These are phyloP conservation scores for Petasospora fabianii DNA, from an alignment of 1,139 yeast genomes.

Conservation along the genomic window DNA sequence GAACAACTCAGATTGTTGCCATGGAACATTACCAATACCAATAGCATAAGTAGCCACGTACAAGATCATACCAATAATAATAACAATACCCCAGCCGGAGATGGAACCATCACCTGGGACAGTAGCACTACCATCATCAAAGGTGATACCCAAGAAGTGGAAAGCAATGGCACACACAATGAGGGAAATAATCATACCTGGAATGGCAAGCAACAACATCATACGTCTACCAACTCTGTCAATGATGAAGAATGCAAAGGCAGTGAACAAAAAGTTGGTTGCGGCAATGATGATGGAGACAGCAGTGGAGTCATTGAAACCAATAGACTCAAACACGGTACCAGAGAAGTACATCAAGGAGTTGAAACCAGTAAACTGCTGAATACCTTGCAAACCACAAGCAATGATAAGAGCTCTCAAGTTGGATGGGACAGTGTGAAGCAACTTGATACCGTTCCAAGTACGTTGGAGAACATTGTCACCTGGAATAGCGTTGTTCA, in stretches of 20 bases:
- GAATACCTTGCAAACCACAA: constrained; percentile 92
- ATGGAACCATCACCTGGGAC: constrained; percentile 36
- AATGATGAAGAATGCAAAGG: constrained; percentile 76
- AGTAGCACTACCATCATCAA: constrained; percentile 45
- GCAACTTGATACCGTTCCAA: constrained; percentile 60
- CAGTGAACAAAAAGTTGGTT: constrained; percentile 83
- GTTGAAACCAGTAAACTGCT: constrained; percentile 94
- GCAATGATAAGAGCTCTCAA: constrained; percentile 84
- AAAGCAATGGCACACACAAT: constrained; percentile 82
- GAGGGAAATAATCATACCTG: constrained; percentile 76
- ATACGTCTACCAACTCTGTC: constrained; percentile 84
- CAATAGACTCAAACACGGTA: constrained; percentile 84
- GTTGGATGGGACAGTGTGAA: constrained; percentile 76
- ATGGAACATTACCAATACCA: constrained; percentile 95
- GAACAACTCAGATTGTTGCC: constrained; percentile 96
- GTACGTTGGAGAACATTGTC: constrained; percentile 48
- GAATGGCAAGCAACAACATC: constrained; percentile 68
- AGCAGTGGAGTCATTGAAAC: constrained; percentile 82
- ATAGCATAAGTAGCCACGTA: constrained; percentile 88
- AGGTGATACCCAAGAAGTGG: constrained; percentile 68
- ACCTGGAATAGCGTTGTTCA: constrained; percentile 57
- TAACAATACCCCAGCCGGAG: constrained; percentile 81
- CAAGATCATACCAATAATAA: constrained; percentile 78
- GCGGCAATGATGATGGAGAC: constrained; percentile 93
- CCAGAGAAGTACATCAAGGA: constrained; percentile 92